phyloP scores from a whole-genome alignment of 441 rosid genomes.

The Eruca vesicaria region DNA sequence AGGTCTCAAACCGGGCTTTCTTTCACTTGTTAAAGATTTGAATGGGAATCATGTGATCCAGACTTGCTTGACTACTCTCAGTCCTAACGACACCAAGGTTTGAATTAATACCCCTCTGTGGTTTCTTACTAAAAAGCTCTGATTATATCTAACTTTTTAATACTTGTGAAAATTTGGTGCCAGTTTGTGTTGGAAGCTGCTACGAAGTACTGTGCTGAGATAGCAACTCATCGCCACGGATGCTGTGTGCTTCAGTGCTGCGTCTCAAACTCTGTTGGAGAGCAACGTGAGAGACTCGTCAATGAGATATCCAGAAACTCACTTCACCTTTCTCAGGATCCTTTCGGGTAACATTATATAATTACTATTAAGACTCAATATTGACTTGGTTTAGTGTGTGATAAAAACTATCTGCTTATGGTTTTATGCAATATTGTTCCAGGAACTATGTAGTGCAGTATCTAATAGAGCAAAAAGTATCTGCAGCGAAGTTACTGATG shows the following conservation, averaged over 20 bases:
- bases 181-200: slow-evolving; percentile 77
- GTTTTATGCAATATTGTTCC: neutral
- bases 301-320: slow-evolving; percentile 53
- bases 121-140: too few relatives aligned
- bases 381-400: too few relatives aligned
- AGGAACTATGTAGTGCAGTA: slow-evolving; percentile 56
- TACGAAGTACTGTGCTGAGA: slow-evolving; percentile 57
- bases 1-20: slow-evolving; percentile 60
- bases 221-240: slow-evolving; percentile 78
- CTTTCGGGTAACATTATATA: slow-evolving; percentile 53
- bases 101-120: too few relatives aligned
- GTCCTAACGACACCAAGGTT: slow-evolving; percentile 65
- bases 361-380: too few relatives aligned
- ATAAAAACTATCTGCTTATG: neutral
- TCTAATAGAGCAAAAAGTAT: slow-evolving; percentile 44
- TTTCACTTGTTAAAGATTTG: slow-evolving; percentile 61
- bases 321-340: slow-evolving; percentile 73
- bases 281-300: slow-evolving; percentile 49
- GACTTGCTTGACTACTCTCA: slow-evolving; percentile 64
- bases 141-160: too few relatives aligned
- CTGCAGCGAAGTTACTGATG: slow-evolving; percentile 27
- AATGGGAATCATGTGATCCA: slow-evolving; percentile 85
- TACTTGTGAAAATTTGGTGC: slow-evolving; percentile 4
- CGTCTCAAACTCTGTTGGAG: slow-evolving; percentile 53
- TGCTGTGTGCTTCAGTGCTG: slow-evolving; percentile 79